phyloP scores from a whole-genome alignment of 345 rosid genomes.

The Salix suchowensis region DNA sequence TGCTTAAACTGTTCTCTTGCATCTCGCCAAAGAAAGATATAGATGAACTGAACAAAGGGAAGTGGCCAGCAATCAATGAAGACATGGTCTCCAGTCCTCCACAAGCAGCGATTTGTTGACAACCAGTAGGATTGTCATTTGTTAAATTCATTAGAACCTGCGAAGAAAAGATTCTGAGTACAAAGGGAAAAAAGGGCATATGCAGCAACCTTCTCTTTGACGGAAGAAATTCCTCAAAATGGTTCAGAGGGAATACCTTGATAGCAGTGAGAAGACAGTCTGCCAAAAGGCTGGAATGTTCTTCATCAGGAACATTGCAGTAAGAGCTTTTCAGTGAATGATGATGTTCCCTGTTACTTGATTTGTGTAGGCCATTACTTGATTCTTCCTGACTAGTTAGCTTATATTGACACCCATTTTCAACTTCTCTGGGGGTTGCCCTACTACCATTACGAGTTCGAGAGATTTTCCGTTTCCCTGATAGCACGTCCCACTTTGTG shows the following conservation, averaged over 20 bases:
- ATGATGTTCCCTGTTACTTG: slow-evolving; percentile 26
- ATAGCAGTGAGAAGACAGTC: slow-evolving; percentile 91
- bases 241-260: slow-evolving; percentile 47
- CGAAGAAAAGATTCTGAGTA: slow-evolving; percentile 6
- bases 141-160: slow-evolving; percentile 96
- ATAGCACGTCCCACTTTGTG: slow-evolving; percentile 67
- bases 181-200: not conserved
- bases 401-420: slow-evolving; percentile 36
- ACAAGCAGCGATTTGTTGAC: slow-evolving; percentile 76
- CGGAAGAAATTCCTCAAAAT: not conserved
- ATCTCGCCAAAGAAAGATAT: slow-evolving; percentile 28
- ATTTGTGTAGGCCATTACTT: slow-evolving; percentile 34
- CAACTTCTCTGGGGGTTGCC: slow-evolving; percentile 26
- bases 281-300: slow-evolving; percentile 47
- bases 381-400: slow-evolving; percentile 43
- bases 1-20: slow-evolving; percentile 23
- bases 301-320: slow-evolving; percentile 42
- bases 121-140: slow-evolving; percentile 78
- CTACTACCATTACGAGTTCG: slow-evolving; percentile 32
- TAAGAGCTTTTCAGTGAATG: slow-evolving; percentile 35
- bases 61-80: slow-evolving; percentile 67
- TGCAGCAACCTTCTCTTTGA: not conserved
- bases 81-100: slow-evolving; percentile 82
- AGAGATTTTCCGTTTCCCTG: slow-evolving; percentile 45
- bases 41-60: slow-evolving; percentile 58